These are phyloP conservation scores for Fusarium burgessii DNA, from an alignment of 2,329 filamentous ascomycete genomes.

Conservation along the genomic window DNA sequence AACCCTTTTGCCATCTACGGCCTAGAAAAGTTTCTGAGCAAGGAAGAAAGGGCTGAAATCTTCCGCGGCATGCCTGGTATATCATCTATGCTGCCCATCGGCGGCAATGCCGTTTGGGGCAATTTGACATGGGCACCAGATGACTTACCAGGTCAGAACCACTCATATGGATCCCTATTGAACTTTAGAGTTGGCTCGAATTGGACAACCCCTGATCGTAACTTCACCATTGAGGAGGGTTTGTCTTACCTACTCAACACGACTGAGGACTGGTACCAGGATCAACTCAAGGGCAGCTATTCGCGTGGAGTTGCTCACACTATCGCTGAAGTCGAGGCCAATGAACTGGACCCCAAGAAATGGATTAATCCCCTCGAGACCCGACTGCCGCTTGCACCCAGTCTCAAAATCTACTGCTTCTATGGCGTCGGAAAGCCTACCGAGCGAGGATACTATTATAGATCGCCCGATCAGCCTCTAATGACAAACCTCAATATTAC, in stretches of 20 bases:
- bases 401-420: constrained; percentile 96
- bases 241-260: constrained; percentile 82
- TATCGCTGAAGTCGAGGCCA: constrained; percentile 80
- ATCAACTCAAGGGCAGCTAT: constrained; percentile 79
- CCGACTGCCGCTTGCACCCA: constrained; percentile 85
- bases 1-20: constrained; percentile 98
- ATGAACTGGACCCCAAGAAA: constrained; percentile 80
- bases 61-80: constrained; percentile 98
- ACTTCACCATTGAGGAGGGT: constrained; percentile 84
- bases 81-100: constrained; percentile 95
- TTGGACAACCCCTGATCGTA: constrained; percentile 72
- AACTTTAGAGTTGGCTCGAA: constrained; percentile 81
- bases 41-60: constrained; percentile 89
- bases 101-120: constrained; percentile 95
- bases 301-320: constrained; percentile 91
- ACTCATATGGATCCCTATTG: constrained; percentile 83
- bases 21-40: constrained; percentile 92
- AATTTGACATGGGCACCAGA: constrained; percentile 89
- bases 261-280: constrained; percentile 86
- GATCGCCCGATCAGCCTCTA: constrained; percentile 71
- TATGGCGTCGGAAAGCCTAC: constrained; percentile 96
- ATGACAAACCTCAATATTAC: constrained; percentile 79
- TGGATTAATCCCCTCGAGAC: constrained; percentile 97
- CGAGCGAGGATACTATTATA: constrained; percentile 93
- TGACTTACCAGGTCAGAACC: constrained; percentile 77